phyloP scores from a whole-genome alignment of 495 filamentous ascomycete species.

The Zalerion maritima region DNA sequence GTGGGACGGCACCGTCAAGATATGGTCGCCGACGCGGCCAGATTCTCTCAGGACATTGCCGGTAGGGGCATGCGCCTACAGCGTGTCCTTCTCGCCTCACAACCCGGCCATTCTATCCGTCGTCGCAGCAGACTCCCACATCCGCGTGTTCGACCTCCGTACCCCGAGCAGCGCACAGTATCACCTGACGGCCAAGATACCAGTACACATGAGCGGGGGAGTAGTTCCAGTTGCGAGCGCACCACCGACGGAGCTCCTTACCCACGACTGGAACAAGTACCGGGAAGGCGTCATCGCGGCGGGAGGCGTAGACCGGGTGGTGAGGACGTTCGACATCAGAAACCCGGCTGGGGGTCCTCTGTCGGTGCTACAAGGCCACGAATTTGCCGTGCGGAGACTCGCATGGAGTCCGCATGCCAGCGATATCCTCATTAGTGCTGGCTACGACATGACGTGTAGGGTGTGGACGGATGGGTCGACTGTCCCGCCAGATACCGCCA shows the following conservation, averaged over 20 bases:
- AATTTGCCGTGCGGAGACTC: constrained; percentile 74
- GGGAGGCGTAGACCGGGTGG: constrained; percentile 73
- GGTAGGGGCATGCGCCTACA: constrained; percentile 83
- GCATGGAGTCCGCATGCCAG: constrained; percentile 85
- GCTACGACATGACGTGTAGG: constrained; percentile 95
- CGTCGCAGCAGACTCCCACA: constrained; percentile 69
- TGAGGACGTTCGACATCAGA: constrained; percentile 82
- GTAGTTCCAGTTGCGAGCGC: constrained; percentile 15
- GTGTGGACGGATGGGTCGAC: constrained; percentile 73
- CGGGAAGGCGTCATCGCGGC: constrained; percentile 66
- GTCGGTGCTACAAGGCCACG: constrained; percentile 61
- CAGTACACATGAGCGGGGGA: constrained; percentile 48
- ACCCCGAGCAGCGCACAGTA: constrained; percentile 68
- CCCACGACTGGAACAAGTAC: constrained; percentile 99
- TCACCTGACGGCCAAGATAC: constrained; percentile 62
- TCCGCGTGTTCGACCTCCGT: constrained; percentile 81
- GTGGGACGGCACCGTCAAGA: constrained; percentile 89
- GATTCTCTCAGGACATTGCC: constrained; percentile 71
- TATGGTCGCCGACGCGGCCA: constrained; percentile 69
- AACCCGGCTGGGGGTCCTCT: constrained; percentile 55
- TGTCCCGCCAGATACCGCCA: constrained; percentile 21
- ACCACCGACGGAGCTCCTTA: constrained; percentile 56
- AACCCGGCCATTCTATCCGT: constrained; percentile 63
- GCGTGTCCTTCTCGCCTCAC: constrained; percentile 65
- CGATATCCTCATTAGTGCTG: constrained; percentile 71